Evolutionary conservation across 176 grass and related monocot genomes (phyloP).

Genomic region (Stipa capillata): DNA sequence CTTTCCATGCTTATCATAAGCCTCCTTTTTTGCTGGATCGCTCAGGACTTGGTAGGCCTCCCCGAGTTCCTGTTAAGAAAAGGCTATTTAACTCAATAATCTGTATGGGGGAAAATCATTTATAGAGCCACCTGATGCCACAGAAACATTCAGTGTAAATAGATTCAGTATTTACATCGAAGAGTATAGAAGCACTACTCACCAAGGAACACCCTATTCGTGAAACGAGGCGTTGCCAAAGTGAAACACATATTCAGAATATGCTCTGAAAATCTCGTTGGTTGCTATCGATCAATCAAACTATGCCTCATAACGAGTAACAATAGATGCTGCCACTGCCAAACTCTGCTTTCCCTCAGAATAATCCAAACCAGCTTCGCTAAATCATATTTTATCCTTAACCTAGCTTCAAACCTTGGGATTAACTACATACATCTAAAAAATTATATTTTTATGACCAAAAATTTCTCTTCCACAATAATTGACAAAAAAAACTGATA

Average conservation of each 20-base stretch:
- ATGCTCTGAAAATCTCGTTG: not conserved
- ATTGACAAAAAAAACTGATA: no score
- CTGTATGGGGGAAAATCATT: not conserved
- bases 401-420: not conserved
- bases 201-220: not conserved
- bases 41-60: constrained; percentile 96
- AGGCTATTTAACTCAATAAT: constrained; percentile 1
- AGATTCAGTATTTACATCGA: not conserved
- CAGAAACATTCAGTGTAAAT: not conserved
- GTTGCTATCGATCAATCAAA: not conserved
- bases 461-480: not conserved
- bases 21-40: constrained; percentile 75
- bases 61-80: constrained; percentile 63
- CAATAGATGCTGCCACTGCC: not conserved
- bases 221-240: not conserved
- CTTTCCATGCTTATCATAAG: constrained; percentile 90
- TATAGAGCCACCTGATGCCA: not conserved
- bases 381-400: not conserved
- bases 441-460: not conserved
- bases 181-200: not conserved
- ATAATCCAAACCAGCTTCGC: not conserved
- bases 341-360: not conserved
- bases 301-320: not conserved
- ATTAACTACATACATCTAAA: not conserved
- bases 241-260: not conserved